Evolutionary conservation across 2,329 filamentous ascomycete species (phyloP).

Genomic region (Verticillium isaacii): DNA sequence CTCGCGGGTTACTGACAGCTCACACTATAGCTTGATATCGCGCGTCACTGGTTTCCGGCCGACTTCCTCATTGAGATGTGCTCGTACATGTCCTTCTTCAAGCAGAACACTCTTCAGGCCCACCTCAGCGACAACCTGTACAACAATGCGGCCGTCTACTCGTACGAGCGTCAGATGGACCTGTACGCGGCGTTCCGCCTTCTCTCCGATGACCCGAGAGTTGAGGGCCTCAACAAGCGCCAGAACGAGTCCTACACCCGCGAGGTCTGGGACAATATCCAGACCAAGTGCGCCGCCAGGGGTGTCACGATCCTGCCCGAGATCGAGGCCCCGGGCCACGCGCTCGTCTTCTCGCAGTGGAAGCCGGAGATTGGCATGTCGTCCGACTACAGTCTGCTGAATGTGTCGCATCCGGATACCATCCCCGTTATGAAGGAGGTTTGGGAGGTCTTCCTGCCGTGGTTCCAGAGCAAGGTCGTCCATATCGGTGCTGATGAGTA

Average conservation of each 20-base stretch:
- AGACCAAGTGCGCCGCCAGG: constrained; percentile 41
- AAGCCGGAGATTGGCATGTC: constrained; percentile 45
- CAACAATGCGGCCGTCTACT: constrained; percentile 37
- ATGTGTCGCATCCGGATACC: constrained; percentile 46
- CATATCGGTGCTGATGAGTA: constrained; percentile 53
- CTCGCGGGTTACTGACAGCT: not conserved
- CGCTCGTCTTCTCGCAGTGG: constrained; percentile 49
- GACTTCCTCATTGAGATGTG: constrained; percentile 35
- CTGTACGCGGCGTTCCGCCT: constrained; percentile 47
- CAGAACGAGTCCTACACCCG: constrained; percentile 17
- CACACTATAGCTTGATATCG: constrained; percentile 13
- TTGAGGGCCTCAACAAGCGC: constrained; percentile 15
- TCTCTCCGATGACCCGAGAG: constrained; percentile 20
- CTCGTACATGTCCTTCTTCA: constrained; percentile 41
- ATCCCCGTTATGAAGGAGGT: constrained; percentile 44
- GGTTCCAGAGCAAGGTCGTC: constrained; percentile 49
- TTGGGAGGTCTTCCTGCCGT: constrained; percentile 47
- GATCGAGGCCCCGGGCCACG: constrained; percentile 50
- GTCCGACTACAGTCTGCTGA: constrained; percentile 39
- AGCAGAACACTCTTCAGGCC: constrained; percentile 43
- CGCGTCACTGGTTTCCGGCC: constrained; percentile 17
- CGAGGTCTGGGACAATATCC: constrained; percentile 40
- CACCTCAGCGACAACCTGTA: constrained; percentile 45
- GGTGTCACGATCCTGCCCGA: constrained; percentile 51
- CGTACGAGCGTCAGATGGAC: constrained; percentile 38